Evolutionary conservation across 2,329 filamentous ascomycete species (phyloP), one percentile per base, ranked within the genome.

Genomic region (Arachnomyces sp.): DNA sequence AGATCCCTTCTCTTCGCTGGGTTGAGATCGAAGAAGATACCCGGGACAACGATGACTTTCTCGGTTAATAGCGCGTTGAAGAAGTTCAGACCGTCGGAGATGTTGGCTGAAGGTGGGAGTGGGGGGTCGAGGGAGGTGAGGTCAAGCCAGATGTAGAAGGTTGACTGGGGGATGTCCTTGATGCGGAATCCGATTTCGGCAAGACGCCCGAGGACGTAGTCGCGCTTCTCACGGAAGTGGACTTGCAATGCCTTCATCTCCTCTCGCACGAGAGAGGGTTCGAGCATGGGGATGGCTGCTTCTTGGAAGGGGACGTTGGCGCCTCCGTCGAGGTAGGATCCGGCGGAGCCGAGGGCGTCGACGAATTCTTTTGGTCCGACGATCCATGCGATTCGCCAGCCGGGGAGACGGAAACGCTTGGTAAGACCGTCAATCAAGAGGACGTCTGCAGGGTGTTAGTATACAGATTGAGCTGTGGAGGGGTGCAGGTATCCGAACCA

Each of bases 11-110:
- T 76, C 61, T 87, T 83, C 28, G 84, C 82, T 3, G 90, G 90
- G 68, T 96, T 96, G 49, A 96, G 67, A 57, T 96, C 90, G 61
- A 96, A 96, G 75, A 96, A 96, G 63, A 96, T 96, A 44, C 90
- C 90, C 0, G 90, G 90, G 3, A 96, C 90, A 13, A 95, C 88
- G 57, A 95, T 95, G 50, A 93, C 86, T 73, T 93, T 93, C 71
- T 95, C 88, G 56, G 84, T 79, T 33, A 96, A 70, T 58, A 92
- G 92, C 20, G 88, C 88, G 61, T 92, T 80, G 78, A 96, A 95
- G 75, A 96, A 96, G 70, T 94, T 94, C 56, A 96, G 71, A 7
- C 90, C 90, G 60, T 96, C 90, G 44, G 84, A 82, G 61, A 96
- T 94, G 46, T 80, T 76, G 0, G 90, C 60, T 41, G 60, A 52